These are phyloP conservation scores for Vickermania spadyakhi DNA, from an alignment of 208 protist genomes.

Conservation along the genomic window DNA sequence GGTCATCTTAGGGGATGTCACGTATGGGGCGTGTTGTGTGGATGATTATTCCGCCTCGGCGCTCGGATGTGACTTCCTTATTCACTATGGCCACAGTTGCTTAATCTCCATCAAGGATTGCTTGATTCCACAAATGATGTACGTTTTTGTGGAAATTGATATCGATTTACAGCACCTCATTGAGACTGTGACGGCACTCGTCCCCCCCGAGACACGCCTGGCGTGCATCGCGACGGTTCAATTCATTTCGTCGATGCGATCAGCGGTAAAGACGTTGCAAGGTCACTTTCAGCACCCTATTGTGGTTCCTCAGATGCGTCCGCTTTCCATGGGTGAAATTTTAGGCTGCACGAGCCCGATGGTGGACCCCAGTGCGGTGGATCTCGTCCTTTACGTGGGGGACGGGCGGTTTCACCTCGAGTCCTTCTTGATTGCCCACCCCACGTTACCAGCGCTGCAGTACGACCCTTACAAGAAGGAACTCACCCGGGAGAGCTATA, in stretches of 20 bases:
- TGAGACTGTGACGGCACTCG: slow-evolving; percentile 90
- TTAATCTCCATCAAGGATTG: slow-evolving; percentile 92
- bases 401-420: slow-evolving; percentile 99
- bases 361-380: slow-evolving; percentile 51
- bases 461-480: slow-evolving; percentile 97
- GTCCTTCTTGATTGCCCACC: slow-evolving; percentile 97
- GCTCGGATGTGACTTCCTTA: slow-evolving; percentile 96
- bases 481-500: slow-evolving; percentile 92
- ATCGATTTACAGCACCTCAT: slow-evolving; percentile 97
- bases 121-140: slow-evolving; percentile 93
- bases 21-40: slow-evolving; percentile 99
- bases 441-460: slow-evolving; percentile 79
- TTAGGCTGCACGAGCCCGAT: slow-evolving; percentile 98
- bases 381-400: slow-evolving; percentile 92
- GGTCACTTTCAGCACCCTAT: slow-evolving; percentile 74
- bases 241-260: slow-evolving; percentile 94
- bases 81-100: slow-evolving; percentile 99
- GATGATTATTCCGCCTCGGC: slow-evolving; percentile 96
- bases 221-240: slow-evolving; percentile 96
- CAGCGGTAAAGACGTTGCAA: slow-evolving; percentile 61
- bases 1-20: slow-evolving; percentile 98
- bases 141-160: slow-evolving; percentile 99
- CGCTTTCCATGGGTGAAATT: slow-evolving; percentile 96
- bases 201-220: slow-evolving; percentile 61
- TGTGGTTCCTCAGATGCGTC: slow-evolving; percentile 92